phyloP scores from a whole-genome alignment of 345 rosid species.

The Toxicodendron radicans region DNA sequence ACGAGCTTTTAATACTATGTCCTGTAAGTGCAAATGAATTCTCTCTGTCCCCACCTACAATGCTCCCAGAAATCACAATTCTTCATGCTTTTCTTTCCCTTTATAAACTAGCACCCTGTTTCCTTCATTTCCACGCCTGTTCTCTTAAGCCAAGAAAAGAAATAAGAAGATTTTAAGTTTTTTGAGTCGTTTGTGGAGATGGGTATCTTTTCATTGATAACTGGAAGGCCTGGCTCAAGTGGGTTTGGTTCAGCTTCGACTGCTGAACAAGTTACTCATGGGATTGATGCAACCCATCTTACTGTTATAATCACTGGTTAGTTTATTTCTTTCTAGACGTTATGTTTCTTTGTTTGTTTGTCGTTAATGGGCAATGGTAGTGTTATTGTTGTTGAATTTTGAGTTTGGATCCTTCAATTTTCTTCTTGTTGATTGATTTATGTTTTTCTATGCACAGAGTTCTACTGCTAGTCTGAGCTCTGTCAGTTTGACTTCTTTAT shows the following conservation, averaged over 20 bases:
- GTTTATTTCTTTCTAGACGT: not conserved
- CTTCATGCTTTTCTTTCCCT: not conserved
- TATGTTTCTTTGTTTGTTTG: not conserved
- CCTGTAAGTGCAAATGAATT: not conserved
- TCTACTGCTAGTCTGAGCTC: not conserved
- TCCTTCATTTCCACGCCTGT: not conserved
- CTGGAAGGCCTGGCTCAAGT: constrained; percentile 72
- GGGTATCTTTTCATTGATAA: constrained; percentile 55
- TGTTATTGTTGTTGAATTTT: not conserved
- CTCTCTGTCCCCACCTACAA: constrained; percentile 11
- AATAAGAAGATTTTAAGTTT: not conserved
- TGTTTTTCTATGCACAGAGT: not conserved
- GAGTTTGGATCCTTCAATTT: not conserved
- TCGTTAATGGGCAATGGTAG: not conserved
- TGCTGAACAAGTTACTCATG: constrained; percentile 72
- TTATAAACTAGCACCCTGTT: not conserved
- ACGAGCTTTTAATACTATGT: not conserved
- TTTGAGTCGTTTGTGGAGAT: constrained; percentile 15
- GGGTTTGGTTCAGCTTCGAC: constrained; percentile 93
- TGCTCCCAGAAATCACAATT: constrained; percentile 15
- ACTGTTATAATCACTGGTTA: constrained; percentile 82
- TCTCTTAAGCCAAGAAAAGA: not conserved
- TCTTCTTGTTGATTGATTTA: too few relatives aligned
- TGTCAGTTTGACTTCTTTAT: not conserved
- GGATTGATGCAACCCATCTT: constrained; percentile 61